phyloP scores from a whole-genome alignment of 306 rosid species.

The Ziziphus jujuba region DNA sequence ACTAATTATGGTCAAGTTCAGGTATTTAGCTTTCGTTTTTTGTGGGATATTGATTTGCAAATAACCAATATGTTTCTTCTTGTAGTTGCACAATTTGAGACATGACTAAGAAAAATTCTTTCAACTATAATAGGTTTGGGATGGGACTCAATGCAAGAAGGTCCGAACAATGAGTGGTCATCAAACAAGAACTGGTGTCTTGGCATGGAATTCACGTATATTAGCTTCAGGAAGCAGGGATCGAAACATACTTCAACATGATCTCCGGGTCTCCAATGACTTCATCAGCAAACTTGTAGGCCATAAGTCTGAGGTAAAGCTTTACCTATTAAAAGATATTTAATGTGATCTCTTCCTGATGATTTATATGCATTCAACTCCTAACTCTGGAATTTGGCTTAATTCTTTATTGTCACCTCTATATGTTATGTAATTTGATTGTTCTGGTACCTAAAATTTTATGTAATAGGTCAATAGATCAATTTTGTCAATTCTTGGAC shows the following conservation, averaged over 20 bases:
- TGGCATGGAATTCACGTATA: slow-evolving; percentile 93
- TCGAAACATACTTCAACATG: slow-evolving; percentile 92
- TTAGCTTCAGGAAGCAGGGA: slow-evolving; percentile 98
- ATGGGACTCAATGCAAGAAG: slow-evolving; percentile 84
- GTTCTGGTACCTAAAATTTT: not conserved
- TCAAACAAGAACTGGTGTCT: slow-evolving; percentile 96
- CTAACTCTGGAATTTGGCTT: not conserved
- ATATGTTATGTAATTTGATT: not conserved
- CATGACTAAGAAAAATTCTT: slow-evolving; percentile 9
- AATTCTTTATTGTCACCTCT: not conserved
- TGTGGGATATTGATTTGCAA: not conserved
- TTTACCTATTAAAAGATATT: not conserved
- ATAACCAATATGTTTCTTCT: not conserved
- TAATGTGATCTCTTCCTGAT: not conserved
- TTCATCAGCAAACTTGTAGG: slow-evolving; percentile 76
- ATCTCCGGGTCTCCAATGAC: slow-evolving; percentile 79
- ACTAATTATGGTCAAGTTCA: slow-evolving; percentile 94
- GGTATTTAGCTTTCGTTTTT: slow-evolving; percentile 43
- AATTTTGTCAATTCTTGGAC: too few species aligned
- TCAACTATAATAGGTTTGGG: slow-evolving; percentile 67
- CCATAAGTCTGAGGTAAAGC: slow-evolving; percentile 94
- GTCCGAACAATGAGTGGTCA: slow-evolving; percentile 97
- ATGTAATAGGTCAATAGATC: too few species aligned
- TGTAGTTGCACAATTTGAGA: not conserved
- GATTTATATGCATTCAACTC: not conserved